Conservation (phyloP, 306 rosid genomes). For the Phaseolus lunatus region DNA sequence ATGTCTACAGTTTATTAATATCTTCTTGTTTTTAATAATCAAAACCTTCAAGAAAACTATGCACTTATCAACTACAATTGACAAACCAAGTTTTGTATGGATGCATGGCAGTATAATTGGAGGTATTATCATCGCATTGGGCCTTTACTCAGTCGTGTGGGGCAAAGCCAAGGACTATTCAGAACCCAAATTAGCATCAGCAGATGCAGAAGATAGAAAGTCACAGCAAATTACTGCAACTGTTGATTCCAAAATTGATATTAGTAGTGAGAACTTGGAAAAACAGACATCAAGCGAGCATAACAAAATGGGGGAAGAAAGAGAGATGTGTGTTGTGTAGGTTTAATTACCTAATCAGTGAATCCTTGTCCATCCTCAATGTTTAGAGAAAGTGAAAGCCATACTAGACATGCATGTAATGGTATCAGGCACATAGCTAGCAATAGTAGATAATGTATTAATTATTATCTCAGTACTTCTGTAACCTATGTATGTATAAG, state of each 20-base stretch:
- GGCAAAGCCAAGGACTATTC: constrained; percentile 73
- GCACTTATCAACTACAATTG: background rate
- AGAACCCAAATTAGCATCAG: background rate
- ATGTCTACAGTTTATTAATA: too few relatives aligned
- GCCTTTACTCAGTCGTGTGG: constrained; percentile 79
- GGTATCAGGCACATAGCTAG: background rate
- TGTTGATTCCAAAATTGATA: constrained; percentile 17
- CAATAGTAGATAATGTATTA: background rate
- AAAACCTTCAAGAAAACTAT: too few relatives aligned
- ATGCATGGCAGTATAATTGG: constrained; percentile 58
- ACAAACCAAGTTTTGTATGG: background rate
- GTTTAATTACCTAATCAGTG: background rate
- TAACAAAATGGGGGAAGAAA: constrained; percentile 21
- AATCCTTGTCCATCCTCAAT: background rate
- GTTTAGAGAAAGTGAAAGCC: background rate
- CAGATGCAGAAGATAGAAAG: background rate
- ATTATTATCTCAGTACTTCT: background rate
- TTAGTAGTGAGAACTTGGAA: background rate
- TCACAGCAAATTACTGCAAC: constrained; percentile 27
- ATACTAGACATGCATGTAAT: too few relatives aligned
- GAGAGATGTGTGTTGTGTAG: background rate
- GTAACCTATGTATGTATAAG: background rate
- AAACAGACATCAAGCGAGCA: background rate
- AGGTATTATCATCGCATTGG: constrained; percentile 62
- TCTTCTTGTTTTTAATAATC: too few relatives aligned